Evolutionary conservation across 805 yeast species (phyloP), one percentile per base, ranked within the genome.

Genomic region (Cyberlindnera xylosilytica): DNA sequence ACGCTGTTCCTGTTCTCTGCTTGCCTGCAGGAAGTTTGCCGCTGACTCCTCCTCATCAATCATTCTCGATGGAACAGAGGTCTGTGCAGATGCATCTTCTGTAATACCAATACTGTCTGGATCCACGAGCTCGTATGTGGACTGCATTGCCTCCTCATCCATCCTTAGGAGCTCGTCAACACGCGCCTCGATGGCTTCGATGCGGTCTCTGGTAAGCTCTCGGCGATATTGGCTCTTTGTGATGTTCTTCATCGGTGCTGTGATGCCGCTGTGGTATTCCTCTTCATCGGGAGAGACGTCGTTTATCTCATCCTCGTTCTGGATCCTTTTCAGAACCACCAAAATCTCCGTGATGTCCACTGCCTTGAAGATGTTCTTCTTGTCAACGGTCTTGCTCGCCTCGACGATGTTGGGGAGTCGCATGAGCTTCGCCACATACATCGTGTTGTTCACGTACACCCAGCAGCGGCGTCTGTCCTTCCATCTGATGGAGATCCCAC

Each of bases 371-470:
- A 93, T 76, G 58, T 88, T 93, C 61, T 91, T 91, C 56, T 79
- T 77, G 61, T 93, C 99, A 19, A 90, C 77, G 5, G 96, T 81
- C 63, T 93, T 93, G 61, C 83, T 87, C 6, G 86, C 78, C 60
- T 93, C 99, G 9, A 87, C 76, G 4, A 90, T 64, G 0, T 96
- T 87, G 0, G 99, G 99, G 49, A 93, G 67, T 54, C 90, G 91
- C n/a, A 93, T 78, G 27, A 93, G 66, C 49, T 87, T 80, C 0
- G 95, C 97, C 6, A 87, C 88, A 61, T 86, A 91, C 47, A 80
- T 61, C 12, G 78, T 73, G 34, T 79, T 83, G 46, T 79, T 76
- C n/a, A 93, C 74, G 18, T 75, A 73, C 3, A 91, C 78, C 17
- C 87, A 73, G 0, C 97, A 97, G 46, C 87, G 78, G 34, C 82